Evolutionary conservation across 805 yeast genomes (phyloP).

Genomic region (Jamesozyma piceae): DNA sequence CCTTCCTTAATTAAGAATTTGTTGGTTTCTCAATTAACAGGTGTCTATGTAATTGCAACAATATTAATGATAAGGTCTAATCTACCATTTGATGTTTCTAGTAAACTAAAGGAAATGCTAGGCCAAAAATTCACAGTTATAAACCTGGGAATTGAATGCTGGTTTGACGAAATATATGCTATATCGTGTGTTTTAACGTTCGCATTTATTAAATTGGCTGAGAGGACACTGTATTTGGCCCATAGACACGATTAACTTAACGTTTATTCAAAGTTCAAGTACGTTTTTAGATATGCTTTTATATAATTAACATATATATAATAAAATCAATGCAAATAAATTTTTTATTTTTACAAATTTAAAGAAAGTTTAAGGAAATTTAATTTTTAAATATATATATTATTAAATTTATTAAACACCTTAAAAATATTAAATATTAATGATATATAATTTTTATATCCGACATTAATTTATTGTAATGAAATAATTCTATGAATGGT

Average conservation of each 20-base stretch:
- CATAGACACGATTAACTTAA: too few species aligned
- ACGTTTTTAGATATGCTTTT: too few species aligned
- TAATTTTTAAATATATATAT: too few species aligned
- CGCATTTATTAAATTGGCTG: constrained; percentile 22
- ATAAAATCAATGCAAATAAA: too few species aligned
- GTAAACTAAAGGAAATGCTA: constrained; percentile 27
- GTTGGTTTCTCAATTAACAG: constrained; percentile 32
- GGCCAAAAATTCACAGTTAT: constrained; percentile 26
- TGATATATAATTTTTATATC: too few species aligned
- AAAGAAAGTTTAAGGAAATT: too few species aligned
- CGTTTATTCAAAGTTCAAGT: background rate
- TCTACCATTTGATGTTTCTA: constrained; percentile 29
- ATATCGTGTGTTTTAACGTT: constrained; percentile 27
- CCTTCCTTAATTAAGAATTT: constrained; percentile 35
- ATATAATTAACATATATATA: too few species aligned
- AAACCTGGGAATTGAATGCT: constrained; percentile 28
- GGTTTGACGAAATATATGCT: constrained; percentile 35
- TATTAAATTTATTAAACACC: too few species aligned
- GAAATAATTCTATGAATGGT: too few species aligned
- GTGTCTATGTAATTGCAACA: constrained; percentile 34
- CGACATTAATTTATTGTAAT: too few species aligned
- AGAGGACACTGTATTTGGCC: constrained; percentile 8
- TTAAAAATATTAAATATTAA: too few species aligned
- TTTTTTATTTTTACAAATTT: too few species aligned
- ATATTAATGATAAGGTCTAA: constrained; percentile 34